phyloP scores from a whole-genome alignment of 306 rosid genomes.

The Prosopis cineraria region DNA sequence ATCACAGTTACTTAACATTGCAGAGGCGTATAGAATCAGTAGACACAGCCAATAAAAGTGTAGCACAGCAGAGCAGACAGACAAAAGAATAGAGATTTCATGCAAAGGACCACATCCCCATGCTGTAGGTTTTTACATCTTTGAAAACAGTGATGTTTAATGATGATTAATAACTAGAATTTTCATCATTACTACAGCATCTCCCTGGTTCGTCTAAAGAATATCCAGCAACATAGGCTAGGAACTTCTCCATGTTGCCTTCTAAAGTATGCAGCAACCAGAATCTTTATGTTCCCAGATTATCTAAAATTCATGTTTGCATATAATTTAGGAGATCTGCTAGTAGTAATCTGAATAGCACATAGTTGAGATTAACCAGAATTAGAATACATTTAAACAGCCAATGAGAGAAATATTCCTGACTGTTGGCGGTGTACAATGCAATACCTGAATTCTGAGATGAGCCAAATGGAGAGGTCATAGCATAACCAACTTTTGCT shows the following conservation, averaged over 20 bases:
- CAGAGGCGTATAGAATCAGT: not conserved
- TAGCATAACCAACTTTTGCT: constrained; percentile 47
- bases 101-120: constrained; percentile 6
- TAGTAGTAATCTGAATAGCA: not conserved
- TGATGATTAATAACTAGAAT: constrained; percentile 17
- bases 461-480: constrained; percentile 79
- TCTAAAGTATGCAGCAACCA: constrained; percentile 25
- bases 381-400: constrained; percentile 31
- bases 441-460: constrained; percentile 94
- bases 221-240: constrained; percentile 20
- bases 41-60: not conserved
- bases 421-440: constrained; percentile 24
- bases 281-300: constrained; percentile 6
- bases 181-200: not conserved
- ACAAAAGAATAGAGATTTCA: constrained; percentile 6
- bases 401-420: not conserved
- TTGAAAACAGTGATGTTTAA: not conserved
- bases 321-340: constrained; percentile 1
- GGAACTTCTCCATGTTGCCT: constrained; percentile 1
- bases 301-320: constrained; percentile 8
- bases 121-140: not conserved
- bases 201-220: not conserved
- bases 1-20: constrained; percentile 5
- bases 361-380: not conserved
- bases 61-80: not conserved